A percentile compares a stretch with the other conserved stretches of the same genome.
These are phyloP conservation scores for Backusella sp. DNA, from an alignment of 192 early-diverging fungal species.

Conservation along the genomic window DNA sequence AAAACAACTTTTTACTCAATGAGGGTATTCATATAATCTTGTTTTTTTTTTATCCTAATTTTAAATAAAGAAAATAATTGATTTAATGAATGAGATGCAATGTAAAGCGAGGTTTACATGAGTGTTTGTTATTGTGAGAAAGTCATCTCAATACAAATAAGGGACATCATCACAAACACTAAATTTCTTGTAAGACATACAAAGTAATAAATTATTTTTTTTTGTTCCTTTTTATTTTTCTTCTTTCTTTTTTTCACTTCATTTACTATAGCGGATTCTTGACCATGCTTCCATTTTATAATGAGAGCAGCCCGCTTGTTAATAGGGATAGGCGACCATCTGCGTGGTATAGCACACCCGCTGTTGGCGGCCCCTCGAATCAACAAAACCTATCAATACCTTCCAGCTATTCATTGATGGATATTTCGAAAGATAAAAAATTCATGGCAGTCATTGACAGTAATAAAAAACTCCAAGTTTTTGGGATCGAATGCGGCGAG, in stretches of 20 bases:
- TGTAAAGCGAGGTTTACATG: not conserved
- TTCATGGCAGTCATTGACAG: not conserved
- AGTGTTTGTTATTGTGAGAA: not conserved
- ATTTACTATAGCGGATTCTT: not conserved
- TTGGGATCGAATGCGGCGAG: not conserved
- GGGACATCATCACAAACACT: not conserved
- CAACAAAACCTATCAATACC: not conserved
- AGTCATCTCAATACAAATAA: not conserved
- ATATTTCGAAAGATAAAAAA: slow-evolving; percentile 1
- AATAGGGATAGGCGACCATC: not conserved
- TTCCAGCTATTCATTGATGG: not conserved
- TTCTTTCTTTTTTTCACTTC: not conserved
- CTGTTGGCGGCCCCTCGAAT: not conserved
- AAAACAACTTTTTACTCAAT: not conserved
- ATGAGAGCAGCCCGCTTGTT: not conserved
- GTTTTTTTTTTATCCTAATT: not conserved
- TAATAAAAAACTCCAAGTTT: not conserved
- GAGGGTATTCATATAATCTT: not conserved
- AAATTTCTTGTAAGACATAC: not conserved
- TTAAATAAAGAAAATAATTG: not conserved
- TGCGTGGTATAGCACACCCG: not conserved
- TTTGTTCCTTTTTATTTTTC: not conserved
- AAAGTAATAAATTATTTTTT: not conserved
- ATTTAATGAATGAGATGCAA: not conserved
- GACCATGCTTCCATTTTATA: too few species aligned